Conservation (phyloP, 2,329 filamentous ascomycete species). For the Biscogniauxia marginata region DNA sequence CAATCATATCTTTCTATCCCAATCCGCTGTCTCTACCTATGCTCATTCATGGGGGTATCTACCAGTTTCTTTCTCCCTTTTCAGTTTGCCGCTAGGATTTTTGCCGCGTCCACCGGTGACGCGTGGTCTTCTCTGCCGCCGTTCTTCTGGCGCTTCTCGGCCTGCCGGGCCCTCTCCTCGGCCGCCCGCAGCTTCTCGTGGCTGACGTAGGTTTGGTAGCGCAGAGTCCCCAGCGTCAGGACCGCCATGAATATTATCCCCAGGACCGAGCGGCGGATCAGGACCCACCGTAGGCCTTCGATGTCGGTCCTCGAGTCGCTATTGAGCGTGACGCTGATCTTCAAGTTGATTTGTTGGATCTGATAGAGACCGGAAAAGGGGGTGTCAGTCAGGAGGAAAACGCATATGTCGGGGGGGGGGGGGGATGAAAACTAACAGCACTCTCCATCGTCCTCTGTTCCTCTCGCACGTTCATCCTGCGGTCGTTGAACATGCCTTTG, state of each 20-base stretch:
- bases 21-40: slow-evolving; percentile 7
- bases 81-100: slow-evolving; percentile 57
- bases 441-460: slow-evolving; percentile 85
- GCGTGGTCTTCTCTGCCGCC: slow-evolving; percentile 47
- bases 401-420: neutral
- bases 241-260: slow-evolving; percentile 67
- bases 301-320: slow-evolving; percentile 91
- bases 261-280: slow-evolving; percentile 62
- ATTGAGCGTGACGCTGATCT: slow-evolving; percentile 86
- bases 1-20: neutral
- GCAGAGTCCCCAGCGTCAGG: slow-evolving; percentile 56
- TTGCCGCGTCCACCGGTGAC: slow-evolving; percentile 51
- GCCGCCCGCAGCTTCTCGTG: slow-evolving; percentile 50
- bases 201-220: slow-evolving; percentile 57
- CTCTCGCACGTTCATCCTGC: slow-evolving; percentile 86
- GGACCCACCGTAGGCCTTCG: slow-evolving; percentile 85
- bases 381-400: neutral
- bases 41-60: slow-evolving; percentile 31
- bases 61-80: no score
- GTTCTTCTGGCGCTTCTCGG: slow-evolving; percentile 42
- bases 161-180: slow-evolving; percentile 42
- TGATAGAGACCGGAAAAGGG: slow-evolving; percentile 33
- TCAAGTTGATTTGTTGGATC: slow-evolving; percentile 94
- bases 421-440: slow-evolving; percentile 52
- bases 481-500: slow-evolving; percentile 94